Percentiles rank a stretch among this genome's conserved stretches.
Conservation (phyloP, 441 rosid genomes). For the Adansonia madagascariensis region DNA sequence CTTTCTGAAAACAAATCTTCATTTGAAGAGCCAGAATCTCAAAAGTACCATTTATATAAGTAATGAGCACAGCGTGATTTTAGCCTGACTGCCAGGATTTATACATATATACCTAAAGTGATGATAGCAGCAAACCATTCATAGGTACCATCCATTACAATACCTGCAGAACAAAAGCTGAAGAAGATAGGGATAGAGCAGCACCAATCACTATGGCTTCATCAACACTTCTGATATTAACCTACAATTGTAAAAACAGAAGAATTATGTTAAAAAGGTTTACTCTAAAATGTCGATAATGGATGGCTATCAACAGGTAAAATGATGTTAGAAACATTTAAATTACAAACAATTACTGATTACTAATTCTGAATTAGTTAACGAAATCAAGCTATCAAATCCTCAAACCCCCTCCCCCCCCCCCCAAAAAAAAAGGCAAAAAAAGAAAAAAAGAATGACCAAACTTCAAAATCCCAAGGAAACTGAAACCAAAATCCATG, state of each 20-base stretch:
- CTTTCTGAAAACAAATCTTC: neutral
- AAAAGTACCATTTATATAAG: neutral
- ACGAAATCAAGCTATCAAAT: conserved; percentile 3
- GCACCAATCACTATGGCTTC: conserved; percentile 97
- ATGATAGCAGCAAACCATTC: neutral
- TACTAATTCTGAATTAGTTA: conserved; percentile 14
- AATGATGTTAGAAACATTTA: conserved; percentile 21
- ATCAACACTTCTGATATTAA: conserved; percentile 93
- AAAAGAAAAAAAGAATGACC: neutral
- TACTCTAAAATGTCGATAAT: conserved; percentile 8
- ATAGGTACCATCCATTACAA: conserved; percentile 30
- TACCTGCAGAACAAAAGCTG: conserved; percentile 98
- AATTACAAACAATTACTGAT: neutral
- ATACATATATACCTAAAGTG: neutral
- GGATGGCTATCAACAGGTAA: conserved; percentile 8
- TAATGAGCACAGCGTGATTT: neutral
- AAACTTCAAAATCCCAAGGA: neutral
- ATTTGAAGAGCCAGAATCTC: neutral
- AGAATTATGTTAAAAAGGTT: conserved; percentile 9
- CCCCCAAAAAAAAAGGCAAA: neutral
- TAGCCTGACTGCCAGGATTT: conserved; percentile 4
- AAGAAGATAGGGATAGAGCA: conserved; percentile 94
- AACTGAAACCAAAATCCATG: neutral
- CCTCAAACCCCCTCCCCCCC: neutral
- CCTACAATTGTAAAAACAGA: conserved; percentile 49